Base-by-base conservation (phyloP, 2,329 filamentous ascomycete species). In the Geosmithia putterillii region DNA sequence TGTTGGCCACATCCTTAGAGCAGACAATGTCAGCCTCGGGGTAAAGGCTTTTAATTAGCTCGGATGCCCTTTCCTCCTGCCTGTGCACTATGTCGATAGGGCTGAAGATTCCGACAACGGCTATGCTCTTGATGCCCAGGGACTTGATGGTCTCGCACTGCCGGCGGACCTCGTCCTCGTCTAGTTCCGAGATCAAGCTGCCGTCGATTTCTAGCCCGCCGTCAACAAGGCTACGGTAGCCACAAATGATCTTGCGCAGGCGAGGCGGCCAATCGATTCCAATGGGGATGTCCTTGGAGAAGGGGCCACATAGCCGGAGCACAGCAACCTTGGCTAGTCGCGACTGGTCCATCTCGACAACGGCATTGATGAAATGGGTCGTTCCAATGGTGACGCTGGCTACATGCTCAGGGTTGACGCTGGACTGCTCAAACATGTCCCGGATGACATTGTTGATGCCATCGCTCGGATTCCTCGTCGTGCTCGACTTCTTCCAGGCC, bases 311-410 rank as follows among this genome's bases (percentile, higher is more conserved):
- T 4, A 78, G 63, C 5, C 74, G 66, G 15, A 79, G 51, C 2
- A 77, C 71, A 2, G 72, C 74, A 5, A 78, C 72, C 5, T 56
- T 60, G 14, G 65, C 63, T 3, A 78, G 55, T 2, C 70, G 64
- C 1, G 62, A 52, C 7, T 59, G 60, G 46, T 78, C 73, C 39
- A 67, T 61, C 52, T 77, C 71, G 1, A 78, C 61, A 3, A 78
- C 69, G 7, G 73, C 73, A 46, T 78, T 79, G 50, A 78, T 64
- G 49, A 78, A 78, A 46, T 78, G 73, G 1, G 74, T 77, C 1
- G 69, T 73, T 42, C 71, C 71, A 47, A 75, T 72, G 2, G 69
- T 71, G 10, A 74, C 64, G 46, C 66, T 68, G 15, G 66, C 63
- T 17, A 75, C 60, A 5, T 64, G 52, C 0, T 54, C 51, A 1